phyloP scores from a whole-genome alignment of 2,329 filamentous ascomycete species.

The Microsporum audouinii region DNA sequence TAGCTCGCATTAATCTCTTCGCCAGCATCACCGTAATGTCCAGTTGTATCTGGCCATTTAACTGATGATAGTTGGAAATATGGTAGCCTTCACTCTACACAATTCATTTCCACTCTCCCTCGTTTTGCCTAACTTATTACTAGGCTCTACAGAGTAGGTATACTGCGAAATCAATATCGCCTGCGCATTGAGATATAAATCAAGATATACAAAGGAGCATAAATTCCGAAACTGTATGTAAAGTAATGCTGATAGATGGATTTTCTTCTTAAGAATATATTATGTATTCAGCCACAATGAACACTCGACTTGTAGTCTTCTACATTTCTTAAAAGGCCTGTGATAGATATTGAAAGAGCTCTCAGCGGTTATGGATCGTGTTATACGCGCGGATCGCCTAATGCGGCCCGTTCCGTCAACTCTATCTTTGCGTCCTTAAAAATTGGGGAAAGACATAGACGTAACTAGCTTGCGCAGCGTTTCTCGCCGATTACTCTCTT shows the following conservation, averaged over 20 bases:
- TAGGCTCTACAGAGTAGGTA: neutral
- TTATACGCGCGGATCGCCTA: neutral
- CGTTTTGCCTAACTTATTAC: neutral
- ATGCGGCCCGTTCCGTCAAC: neutral
- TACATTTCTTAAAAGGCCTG: neutral
- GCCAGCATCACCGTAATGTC: no score
- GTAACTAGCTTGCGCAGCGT: no score
- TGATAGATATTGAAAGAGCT: neutral
- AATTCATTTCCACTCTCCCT: neutral
- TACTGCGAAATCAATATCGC: neutral
- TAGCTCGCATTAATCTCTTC: no score
- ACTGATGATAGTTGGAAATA: neutral
- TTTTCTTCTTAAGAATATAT: no score
- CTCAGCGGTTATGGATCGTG: neutral
- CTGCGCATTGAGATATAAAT: neutral
- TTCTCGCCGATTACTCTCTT: no score
- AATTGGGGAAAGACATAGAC: neutral
- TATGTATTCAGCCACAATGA: no score
- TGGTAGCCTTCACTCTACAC: neutral
- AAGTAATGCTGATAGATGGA: no score
- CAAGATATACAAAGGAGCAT: neutral
- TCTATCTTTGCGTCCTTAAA: neutral
- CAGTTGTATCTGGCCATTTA: no score
- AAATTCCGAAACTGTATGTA: no score
- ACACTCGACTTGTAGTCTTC: no score